Evolutionary conservation across 2,329 filamentous ascomycete species (phyloP).

Genomic region (Sphaerulina musiva): DNA sequence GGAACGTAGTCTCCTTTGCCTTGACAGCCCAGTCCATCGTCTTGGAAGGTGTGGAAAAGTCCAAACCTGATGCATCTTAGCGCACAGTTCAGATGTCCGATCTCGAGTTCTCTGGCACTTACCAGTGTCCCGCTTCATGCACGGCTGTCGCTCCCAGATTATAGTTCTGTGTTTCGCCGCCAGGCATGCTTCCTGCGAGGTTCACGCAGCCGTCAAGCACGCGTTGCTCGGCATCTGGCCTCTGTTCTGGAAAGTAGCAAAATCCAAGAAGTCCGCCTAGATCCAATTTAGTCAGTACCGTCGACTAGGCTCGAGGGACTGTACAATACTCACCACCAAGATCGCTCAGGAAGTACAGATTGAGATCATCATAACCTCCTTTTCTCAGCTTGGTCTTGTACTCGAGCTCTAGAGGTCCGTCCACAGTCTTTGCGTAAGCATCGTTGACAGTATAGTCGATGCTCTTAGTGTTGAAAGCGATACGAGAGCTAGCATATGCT

Average conservation of each 20-base stretch:
- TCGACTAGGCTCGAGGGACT: neutral
- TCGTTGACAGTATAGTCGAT: conserved; percentile 47
- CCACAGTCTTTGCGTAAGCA: conserved; percentile 43
- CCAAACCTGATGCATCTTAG: conserved; percentile 1
- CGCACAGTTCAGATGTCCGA: conserved; percentile 26
- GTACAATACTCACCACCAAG: conserved; percentile 25
- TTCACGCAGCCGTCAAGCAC: conserved; percentile 50
- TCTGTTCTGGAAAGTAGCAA: conserved; percentile 29
- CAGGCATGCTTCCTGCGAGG: conserved; percentile 48
- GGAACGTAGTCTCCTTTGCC: conserved; percentile 38
- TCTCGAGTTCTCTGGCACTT: conserved; percentile 19
- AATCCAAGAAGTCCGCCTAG: conserved; percentile 21
- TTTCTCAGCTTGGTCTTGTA: conserved; percentile 49
- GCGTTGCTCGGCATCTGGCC: conserved; percentile 36
- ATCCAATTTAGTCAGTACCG: neutral
- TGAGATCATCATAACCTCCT: conserved; percentile 47
- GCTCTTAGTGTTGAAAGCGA: conserved; percentile 41
- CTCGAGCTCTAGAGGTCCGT: conserved; percentile 33
- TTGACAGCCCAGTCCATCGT: conserved; percentile 25
- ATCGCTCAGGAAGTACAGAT: conserved; percentile 52
- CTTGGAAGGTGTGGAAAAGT: conserved; percentile 10
- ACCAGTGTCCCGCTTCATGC: conserved; percentile 40
- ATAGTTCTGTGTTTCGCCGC: conserved; percentile 39
- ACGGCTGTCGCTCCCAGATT: conserved; percentile 38
- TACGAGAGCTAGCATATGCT: conserved; percentile 43